Conservation (phyloP, 768 basidiomycete species). For the Naematelia encephala region DNA sequence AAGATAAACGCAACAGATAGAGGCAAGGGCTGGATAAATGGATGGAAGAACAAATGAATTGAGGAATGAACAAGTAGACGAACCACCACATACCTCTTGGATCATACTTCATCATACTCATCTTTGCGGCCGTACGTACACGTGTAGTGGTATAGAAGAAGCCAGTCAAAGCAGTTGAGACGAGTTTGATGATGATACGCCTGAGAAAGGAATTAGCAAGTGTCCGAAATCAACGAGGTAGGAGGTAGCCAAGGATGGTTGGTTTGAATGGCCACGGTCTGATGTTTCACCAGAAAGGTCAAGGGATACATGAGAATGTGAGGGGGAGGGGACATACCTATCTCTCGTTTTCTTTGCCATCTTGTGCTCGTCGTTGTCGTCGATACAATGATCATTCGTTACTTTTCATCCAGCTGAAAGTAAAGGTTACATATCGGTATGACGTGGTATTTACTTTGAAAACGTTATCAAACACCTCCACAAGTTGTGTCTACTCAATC, state of each 20-base stretch:
- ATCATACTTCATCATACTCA: slow-evolving; percentile 90
- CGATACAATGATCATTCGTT: too few species aligned
- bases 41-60: neutral
- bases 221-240: too few species aligned
- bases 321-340: neutral
- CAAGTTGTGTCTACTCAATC: too few species aligned
- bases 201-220: slow-evolving; percentile 52
- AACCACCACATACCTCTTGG: slow-evolving; percentile 61
- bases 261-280: too few species aligned
- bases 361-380: neutral
- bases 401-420: too few species aligned
- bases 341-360: neutral
- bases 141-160: slow-evolving; percentile 85
- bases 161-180: slow-evolving; percentile 87
- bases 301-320: neutral
- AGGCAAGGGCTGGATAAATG: too few species aligned
- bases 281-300: too few species aligned
- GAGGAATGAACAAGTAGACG: neutral
- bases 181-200: slow-evolving; percentile 78
- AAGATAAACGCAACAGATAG: too few species aligned
- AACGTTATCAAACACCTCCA: neutral
- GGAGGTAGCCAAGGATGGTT: too few species aligned
- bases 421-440: too few species aligned
- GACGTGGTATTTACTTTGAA: neutral
- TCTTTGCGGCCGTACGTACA: slow-evolving; percentile 67